Evolutionary conservation across 23 red algal species (phyloP), one percentile per base, ranked within the genome.

Genomic region (Gracilariopsis chorda): DNA sequence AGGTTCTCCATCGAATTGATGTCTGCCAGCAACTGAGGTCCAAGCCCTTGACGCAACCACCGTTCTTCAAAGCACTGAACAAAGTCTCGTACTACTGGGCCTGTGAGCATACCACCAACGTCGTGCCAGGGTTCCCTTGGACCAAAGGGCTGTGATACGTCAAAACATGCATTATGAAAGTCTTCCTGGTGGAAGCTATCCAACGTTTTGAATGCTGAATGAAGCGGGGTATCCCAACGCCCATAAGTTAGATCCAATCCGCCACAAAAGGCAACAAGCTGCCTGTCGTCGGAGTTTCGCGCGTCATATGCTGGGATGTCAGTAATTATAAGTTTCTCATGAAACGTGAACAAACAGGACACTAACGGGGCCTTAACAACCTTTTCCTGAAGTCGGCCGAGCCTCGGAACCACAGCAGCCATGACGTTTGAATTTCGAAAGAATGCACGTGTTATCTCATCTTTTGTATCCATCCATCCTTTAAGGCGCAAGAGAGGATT

Each of bases 101-200:
- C 90, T 2, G 49, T 84, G 39, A 93, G 11, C 37, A 52, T 83
- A 46, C 36, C 47, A 21, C 61, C 79, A 49, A 93, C 79, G 69
- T 93, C 90, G 63, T 93, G 90, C 90, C 90, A 93, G n/a, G 90
- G 90, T 63, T 93, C 74, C 7, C 90, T 65, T 33, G 90, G 90
- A 0, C 90, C 90, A 5, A 85, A 39, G 48, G 77, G 47, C 33
- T 51, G 47, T 51, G 42, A 30, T 23, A 86, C 70, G 29, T 86
- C 71, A 47, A 93, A 93, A 42, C 81, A 86, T 21, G 59, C 80
- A 68, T 93, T 93, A 40, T 93, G 90, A 67, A 93, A 93, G 60
- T 93, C 90, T 24, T 93, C 52, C 43, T 48, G 35, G 44, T 87
- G 81, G 8, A 28, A 44, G 25, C 57, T 86, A 16, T 78, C 45